Base-by-base conservation (phyloP, 805 yeast genomes). In the Yarrowia keelungensis region DNA sequence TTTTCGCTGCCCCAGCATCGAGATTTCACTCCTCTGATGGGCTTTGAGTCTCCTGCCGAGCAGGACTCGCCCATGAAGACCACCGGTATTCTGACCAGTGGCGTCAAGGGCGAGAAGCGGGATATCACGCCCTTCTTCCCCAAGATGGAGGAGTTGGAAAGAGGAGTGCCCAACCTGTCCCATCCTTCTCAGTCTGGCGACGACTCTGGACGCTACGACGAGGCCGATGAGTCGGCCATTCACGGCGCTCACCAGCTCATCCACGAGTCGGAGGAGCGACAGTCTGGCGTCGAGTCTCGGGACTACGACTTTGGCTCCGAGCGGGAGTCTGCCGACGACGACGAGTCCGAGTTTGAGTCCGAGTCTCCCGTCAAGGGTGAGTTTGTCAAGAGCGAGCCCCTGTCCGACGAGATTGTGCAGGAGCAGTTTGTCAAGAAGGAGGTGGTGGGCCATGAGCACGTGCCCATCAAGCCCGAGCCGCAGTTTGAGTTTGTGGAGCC, bases 21-120 rank as follows among this genome's bases (percentile, higher is more conserved):
- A 7, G 65, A 59, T 35, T 59, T 59, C 8, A 59, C 65, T 16
- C 65, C 65, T 59, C 65, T 59, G 19, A 59, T 45, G 65, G 65
- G 51, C 26, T 59, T 32, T 8, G 65, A 59, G 65, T 59, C 65
- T 19, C 51, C 65, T 14, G 51, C 65, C 15, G 65, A 59, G 41
- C 50, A 59, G 38, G 62, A 56, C 15, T 56, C 62, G 14, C 62
- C 62, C 38, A 41, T 56, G 47, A 56, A 56, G 62, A 56, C 62
- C 47, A 56, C 62, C 11, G 62, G 62, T 4, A 56, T 42, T 56
- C 62, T 56, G 12, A 26, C 62, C 7, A 14, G 38, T n/a, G 38
- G 22, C 11, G 47, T 41, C 47, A 56, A 56, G 62, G 62, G 62
- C n/a, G 62, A 41, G 47, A 56, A 56, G 16, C 47, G 62, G 3